These are phyloP conservation scores for Paramecium octaurelia DNA, from an alignment of 73 alveolate genomes.

Conservation along the genomic window DNA sequence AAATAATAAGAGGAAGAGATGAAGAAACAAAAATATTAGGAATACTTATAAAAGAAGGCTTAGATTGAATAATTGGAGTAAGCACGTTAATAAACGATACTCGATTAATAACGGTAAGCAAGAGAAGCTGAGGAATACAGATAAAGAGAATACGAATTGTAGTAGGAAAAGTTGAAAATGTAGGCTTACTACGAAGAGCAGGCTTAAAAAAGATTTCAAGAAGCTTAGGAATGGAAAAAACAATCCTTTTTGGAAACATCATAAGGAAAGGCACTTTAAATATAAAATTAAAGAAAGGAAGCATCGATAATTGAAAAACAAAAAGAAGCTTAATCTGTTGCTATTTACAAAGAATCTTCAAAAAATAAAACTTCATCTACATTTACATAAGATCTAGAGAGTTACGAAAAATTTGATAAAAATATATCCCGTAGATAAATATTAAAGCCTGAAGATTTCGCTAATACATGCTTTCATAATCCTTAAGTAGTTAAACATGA, in stretches of 20 bases:
- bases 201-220: not conserved
- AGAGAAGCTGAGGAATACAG: slow-evolving; percentile 18
- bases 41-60: slow-evolving; percentile 10
- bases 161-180: not conserved
- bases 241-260: not conserved
- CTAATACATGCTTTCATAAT: slow-evolving; percentile 42
- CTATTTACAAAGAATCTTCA: not conserved
- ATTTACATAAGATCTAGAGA: not conserved
- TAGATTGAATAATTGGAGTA: not conserved
- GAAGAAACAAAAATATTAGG: not conserved
- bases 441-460: slow-evolving; percentile 42
- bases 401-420: slow-evolving; percentile 46
- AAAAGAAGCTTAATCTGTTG: not conserved
- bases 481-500: slow-evolving; percentile 35
- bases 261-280: not conserved
- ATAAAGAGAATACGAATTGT: not conserved
- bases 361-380: not conserved
- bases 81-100: not conserved
- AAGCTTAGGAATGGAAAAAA: slow-evolving; percentile 37
- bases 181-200: not conserved
- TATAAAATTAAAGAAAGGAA: not conserved
- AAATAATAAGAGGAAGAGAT: not conserved
- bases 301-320: not conserved
- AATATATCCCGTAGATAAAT: slow-evolving; percentile 1
- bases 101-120: not conserved